Evolutionary conservation across 495 filamentous ascomycete genomes (phyloP).

Genomic region (Hypoxylon fuscum): DNA sequence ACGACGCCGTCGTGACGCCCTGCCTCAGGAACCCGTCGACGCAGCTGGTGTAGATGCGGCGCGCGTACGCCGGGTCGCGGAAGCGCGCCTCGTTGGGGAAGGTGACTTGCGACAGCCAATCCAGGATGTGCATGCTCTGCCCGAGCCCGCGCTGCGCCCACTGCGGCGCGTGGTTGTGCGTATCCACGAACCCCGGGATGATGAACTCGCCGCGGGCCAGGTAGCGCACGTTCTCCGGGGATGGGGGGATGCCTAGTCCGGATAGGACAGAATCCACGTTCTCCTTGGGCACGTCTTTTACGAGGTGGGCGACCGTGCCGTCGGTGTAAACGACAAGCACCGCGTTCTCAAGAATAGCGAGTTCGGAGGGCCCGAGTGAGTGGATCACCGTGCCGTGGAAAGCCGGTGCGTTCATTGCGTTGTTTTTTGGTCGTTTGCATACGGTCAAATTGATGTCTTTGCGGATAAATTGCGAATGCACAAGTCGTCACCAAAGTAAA

Average conservation of each 20-base stretch:
- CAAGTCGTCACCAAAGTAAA: too few relatives aligned
- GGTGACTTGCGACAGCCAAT: slow-evolving; percentile 68
- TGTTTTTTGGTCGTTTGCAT: background rate
- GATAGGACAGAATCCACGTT: slow-evolving; percentile 6
- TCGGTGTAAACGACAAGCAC: slow-evolving; percentile 53
- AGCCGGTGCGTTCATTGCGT: slow-evolving; percentile 31
- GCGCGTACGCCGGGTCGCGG: slow-evolving; percentile 61
- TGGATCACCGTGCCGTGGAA: slow-evolving; percentile 66
- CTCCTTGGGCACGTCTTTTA: slow-evolving; percentile 19
- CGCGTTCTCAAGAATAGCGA: slow-evolving; percentile 60
- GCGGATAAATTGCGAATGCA: too few relatives aligned
- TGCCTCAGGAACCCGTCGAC: slow-evolving; percentile 67
- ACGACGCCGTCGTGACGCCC: slow-evolving; percentile 72
- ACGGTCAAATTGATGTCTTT: background rate
- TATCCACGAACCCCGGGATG: slow-evolving; percentile 70
- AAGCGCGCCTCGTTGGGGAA: slow-evolving; percentile 71
- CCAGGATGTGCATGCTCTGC: slow-evolving; percentile 64
- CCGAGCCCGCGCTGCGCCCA: slow-evolving; percentile 69
- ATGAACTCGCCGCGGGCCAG: slow-evolving; percentile 63
- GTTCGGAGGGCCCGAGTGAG: slow-evolving; percentile 47
- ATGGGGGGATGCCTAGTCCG: slow-evolving; percentile 11
- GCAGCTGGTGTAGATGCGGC: slow-evolving; percentile 59
- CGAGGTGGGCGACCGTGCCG: slow-evolving; percentile 55
- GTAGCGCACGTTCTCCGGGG: slow-evolving; percentile 39
- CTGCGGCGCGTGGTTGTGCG: slow-evolving; percentile 73